These are phyloP conservation scores for Dioszegia crocea DNA, from an alignment of 768 basidiomycete genomes.

Conservation along the genomic window DNA sequence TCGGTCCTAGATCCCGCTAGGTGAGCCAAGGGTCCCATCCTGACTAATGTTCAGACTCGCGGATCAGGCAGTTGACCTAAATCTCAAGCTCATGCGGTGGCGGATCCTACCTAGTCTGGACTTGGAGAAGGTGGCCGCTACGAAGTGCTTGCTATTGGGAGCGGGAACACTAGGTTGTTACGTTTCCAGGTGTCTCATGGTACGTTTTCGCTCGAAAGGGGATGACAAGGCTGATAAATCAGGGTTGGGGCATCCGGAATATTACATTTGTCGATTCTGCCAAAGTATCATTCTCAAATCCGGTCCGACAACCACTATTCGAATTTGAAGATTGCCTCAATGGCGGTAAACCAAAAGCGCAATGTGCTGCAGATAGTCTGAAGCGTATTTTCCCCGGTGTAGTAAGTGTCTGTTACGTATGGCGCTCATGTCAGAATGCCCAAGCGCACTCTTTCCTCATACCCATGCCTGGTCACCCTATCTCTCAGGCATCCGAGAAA, in stretches of 20 bases:
- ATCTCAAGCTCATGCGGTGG: constrained; percentile 97
- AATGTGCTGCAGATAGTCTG: constrained; percentile 76
- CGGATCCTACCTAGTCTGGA: constrained; percentile 84
- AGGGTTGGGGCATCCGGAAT: constrained; percentile 94
- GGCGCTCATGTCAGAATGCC: constrained; percentile 60
- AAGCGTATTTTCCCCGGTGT: constrained; percentile 90
- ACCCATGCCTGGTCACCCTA: constrained; percentile 97
- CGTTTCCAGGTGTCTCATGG: constrained; percentile 87
- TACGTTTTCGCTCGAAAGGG: constrained; percentile 44
- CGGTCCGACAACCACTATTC: constrained; percentile 93
- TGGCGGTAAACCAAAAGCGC: constrained; percentile 90
- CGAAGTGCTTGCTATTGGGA: constrained; percentile 79
- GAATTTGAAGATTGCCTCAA: constrained; percentile 88
- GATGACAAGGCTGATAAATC: not conserved
- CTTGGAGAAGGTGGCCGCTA: constrained; percentile 75
- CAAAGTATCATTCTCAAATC: constrained; percentile 92
- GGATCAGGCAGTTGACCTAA: constrained; percentile 94
- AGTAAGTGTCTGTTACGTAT: constrained; percentile 55
- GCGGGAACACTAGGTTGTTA: constrained; percentile 97
- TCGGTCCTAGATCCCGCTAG: constrained; percentile 92
- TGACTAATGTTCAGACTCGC: constrained; percentile 61
- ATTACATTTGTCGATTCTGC: constrained; percentile 91
- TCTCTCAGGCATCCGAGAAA: constrained; percentile 57
- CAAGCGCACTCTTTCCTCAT: constrained; percentile 72
- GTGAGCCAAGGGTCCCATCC: constrained; percentile 50